Conservation (phyloP, 495 filamentous ascomycete genomes). For the Lentithecium fluviatile region DNA sequence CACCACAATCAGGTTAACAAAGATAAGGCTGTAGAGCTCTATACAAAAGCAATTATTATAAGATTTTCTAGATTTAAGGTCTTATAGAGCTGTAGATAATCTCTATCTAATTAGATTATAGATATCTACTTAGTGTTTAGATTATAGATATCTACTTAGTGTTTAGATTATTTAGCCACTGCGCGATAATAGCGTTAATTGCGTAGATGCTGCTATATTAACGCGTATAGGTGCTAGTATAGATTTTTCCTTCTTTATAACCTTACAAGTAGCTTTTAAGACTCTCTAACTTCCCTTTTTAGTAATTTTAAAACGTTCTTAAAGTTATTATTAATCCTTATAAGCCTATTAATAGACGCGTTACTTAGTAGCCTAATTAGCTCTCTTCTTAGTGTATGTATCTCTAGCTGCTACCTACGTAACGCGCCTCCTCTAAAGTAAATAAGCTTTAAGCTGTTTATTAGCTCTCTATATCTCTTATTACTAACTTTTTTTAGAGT, state of each 20-base stretch:
- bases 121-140: too few species aligned
- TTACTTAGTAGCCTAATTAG: not conserved
- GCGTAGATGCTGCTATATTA: not conserved
- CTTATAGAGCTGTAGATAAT: not conserved
- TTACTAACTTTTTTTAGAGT: conserved; percentile 3
- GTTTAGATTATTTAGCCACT: not conserved
- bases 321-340: not conserved
- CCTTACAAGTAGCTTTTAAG: too few species aligned
- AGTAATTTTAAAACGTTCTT: not conserved
- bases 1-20: too few species aligned
- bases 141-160: not conserved
- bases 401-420: not conserved
- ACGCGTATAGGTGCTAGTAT: not conserved
- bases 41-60: not conserved
- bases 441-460: not conserved
- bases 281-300: too few species aligned
- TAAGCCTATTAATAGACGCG: not conserved
- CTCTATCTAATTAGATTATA: not conserved
- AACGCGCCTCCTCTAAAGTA: not conserved
- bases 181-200: not conserved
- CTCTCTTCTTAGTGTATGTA: not conserved
- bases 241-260: not conserved
- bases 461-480: not conserved
- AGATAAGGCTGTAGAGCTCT: not conserved
- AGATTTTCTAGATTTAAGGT: not conserved